These are phyloP conservation scores for Vitis rotundifolia DNA, from an alignment of 164 flowering plant genomes.

Conservation along the genomic window DNA sequence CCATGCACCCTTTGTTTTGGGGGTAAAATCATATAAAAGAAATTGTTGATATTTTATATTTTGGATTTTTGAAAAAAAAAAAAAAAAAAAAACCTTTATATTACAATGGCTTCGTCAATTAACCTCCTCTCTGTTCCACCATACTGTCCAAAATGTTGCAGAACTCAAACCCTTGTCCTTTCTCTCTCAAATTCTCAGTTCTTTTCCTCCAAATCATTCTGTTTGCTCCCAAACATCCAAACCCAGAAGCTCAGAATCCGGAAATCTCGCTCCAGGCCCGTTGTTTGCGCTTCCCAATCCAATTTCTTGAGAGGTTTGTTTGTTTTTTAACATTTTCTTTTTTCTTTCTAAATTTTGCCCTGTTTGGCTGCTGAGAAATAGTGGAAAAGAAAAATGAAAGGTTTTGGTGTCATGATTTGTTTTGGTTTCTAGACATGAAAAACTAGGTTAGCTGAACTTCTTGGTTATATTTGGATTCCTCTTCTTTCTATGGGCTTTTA, in stretches of 20 bases:
- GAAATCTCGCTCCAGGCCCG: conserved; percentile 14
- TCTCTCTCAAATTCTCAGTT: conserved; percentile 12
- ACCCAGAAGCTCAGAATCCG: conserved; percentile 4
- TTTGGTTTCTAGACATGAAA: no score
- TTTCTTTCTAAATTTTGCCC: neutral
- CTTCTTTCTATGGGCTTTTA: neutral
- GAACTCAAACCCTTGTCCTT: conserved; percentile 14
- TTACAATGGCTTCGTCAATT: conserved; percentile 16
- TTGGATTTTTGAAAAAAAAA: no score
- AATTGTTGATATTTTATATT: no score
- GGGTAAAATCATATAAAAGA: neutral
- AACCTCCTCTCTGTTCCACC: conserved; percentile 13
- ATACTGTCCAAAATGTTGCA: conserved; percentile 6
- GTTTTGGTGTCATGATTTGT: no score
- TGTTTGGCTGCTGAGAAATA: no score
- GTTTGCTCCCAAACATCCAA: conserved; percentile 15
- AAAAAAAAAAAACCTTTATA: no score
- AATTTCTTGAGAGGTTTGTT: conserved; percentile 44
- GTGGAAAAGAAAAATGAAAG: no score
- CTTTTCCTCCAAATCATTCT: conserved; percentile 28
- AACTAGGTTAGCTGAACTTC: no score
- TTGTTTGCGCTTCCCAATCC: conserved; percentile 38
- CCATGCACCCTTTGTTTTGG: no score
- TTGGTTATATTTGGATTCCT: no score
- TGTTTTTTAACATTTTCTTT: neutral